Conservation (phyloP, 306 rosid species). For the Castanospermum australe region DNA sequence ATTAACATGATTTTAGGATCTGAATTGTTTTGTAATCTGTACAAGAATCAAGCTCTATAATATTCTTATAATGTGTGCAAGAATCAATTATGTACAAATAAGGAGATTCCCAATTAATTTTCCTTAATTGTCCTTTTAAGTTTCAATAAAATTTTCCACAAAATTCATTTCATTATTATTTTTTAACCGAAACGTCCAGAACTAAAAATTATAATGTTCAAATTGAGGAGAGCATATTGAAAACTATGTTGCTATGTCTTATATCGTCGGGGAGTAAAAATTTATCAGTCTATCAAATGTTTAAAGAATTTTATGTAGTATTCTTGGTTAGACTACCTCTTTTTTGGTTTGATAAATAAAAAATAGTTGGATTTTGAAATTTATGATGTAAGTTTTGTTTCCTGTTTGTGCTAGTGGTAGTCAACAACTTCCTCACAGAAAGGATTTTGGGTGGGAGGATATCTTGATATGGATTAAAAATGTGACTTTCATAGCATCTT, state of each 20-base stretch:
- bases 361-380: not conserved
- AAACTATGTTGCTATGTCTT: not conserved
- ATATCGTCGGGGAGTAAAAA: not conserved
- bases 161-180: not conserved
- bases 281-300: not conserved
- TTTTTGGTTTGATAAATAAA: not conserved
- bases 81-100: no score
- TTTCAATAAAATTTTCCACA: not conserved
- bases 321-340: not conserved
- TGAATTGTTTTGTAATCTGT: no score
- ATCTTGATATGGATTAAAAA: slow-evolving; percentile 19
- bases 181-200: not conserved
- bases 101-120: no score
- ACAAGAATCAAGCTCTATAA: no score
- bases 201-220: not conserved
- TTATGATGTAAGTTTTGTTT: not conserved
- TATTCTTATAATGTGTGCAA: no score
- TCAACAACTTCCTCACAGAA: not conserved
- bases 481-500: slow-evolving; percentile 5
- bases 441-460: not conserved
- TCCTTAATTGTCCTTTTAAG: no score
- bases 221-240: not conserved
- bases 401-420: slow-evolving; percentile 8
- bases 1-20: no score
- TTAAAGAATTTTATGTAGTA: not conserved